Evolutionary conservation across 2,329 filamentous ascomycete species (phyloP), one percentile per base, ranked within the genome.

Genomic region (Fusarium dimerum): DNA sequence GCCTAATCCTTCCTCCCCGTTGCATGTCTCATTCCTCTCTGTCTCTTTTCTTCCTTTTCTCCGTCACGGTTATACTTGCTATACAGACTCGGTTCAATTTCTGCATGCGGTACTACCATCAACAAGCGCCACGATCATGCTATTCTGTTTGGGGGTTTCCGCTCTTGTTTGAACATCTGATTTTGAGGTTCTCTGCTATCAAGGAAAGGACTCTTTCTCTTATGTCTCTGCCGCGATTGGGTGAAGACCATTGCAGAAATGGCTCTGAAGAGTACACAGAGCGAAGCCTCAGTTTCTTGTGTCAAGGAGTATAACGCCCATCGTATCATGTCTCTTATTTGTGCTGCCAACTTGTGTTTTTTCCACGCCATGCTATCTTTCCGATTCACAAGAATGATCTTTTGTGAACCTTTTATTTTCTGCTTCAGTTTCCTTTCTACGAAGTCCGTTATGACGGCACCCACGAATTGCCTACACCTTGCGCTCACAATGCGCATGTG

Each of bases 401-500:
- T 26, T 26, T 26, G 20, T 26, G 20, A 26, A 26, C 20, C 44
- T 36, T 41, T 17, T 29, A 10, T 43, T 43, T 34, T 43, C 13
- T 8, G 16, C 26, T 29, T 29, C 30, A 16, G 16, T 15, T 43
- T 45, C 39, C 30, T 30, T n/a, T 13, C 13, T 26, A 39, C 47
- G 57, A 59, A 66, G 63, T 52, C 63, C 59, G 63, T 52, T 42
- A 16, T 42, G 43, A 52, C 60, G 63, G 63, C 57, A 71, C 75
- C 79, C 81, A 83, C 81, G 74, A 75, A 77, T 78, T 84, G 79
- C 81, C 81, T 83, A 78, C 82, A 82, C 80, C 76, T 80, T 71
- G 76, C 79, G 77, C 76, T 72, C 73, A 77, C 76, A 72, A 76
- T 84, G 78, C 79, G 77, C 79, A 75, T 71, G 76, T 72, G 75